Evolutionary conservation across 73 alveolate genomes (phyloP).

Genomic region (Uronychia binucleata): DNA sequence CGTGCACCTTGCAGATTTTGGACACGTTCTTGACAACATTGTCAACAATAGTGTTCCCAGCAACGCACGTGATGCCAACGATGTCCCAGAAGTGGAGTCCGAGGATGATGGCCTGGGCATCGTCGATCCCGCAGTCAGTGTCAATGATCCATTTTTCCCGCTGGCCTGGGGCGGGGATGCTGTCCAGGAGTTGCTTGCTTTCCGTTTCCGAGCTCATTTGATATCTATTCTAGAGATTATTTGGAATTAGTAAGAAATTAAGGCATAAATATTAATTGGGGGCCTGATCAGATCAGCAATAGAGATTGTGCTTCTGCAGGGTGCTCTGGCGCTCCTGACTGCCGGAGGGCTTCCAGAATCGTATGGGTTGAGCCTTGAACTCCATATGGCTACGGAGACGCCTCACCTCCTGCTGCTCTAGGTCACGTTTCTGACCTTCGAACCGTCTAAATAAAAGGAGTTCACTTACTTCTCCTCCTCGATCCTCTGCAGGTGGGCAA

Average conservation of each 20-base stretch:
- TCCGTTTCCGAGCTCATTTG: background rate
- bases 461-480: too few species aligned
- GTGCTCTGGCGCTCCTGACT: background rate
- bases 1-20: slow-evolving; percentile 9
- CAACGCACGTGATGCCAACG: slow-evolving; percentile 77
- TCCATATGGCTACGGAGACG: background rate
- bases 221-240: background rate
- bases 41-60: slow-evolving; percentile 74
- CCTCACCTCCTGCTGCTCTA: too few species aligned
- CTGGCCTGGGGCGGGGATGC: background rate
- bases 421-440: too few species aligned
- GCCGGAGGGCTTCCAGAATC: background rate
- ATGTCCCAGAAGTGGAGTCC: slow-evolving; percentile 56
- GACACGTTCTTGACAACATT: slow-evolving; percentile 70
- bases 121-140: slow-evolving; percentile 83
- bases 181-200: background rate
- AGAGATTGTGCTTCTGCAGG: background rate
- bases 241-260: background rate
- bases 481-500: too few species aligned
- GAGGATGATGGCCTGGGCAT: slow-evolving; percentile 77
- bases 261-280: background rate
- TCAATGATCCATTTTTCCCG: slow-evolving; percentile 70
- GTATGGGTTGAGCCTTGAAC: background rate
- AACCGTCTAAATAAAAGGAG: too few species aligned
- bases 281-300: background rate